Evolutionary conservation across 345 rosid species (phyloP), one percentile per base, ranked within the genome.

Genomic region (Zanthoxylum bungeanum): DNA sequence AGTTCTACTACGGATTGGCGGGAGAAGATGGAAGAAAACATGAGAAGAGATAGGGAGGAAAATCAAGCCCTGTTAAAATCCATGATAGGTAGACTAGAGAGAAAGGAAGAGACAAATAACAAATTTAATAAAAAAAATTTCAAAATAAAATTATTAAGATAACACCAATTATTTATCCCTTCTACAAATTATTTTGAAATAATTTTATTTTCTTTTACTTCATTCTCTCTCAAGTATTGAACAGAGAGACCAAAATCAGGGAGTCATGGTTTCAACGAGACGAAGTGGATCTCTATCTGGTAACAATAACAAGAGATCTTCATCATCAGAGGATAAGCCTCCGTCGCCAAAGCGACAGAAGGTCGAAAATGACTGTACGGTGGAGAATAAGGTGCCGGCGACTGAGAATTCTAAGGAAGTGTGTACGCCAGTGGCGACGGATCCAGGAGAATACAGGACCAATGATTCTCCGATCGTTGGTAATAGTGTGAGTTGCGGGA

Each of bases 261-360:
- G n/a, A n/a, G n/a, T n/a, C n/a, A n/a, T n/a, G n/a, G n/a, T n/a
- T n/a, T n/a, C n/a, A n/a, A n/a, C n/a, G n/a, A n/a, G n/a, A n/a
- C n/a, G n/a, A n/a, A n/a, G n/a, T n/a, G n/a, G n/a, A n/a, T n/a
- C n/a, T n/a, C n/a, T n/a, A n/a, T n/a, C n/a, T n/a, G n/a, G n/a
- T n/a, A n/a, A n/a, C n/a, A n/a, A n/a, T n/a, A n/a, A n/a, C n/a
- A n/a, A n/a, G n/a, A n/a, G n/a, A n/a, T n/a, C n/a, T n/a, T n/a
- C n/a, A n/a, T n/a, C n/a, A n/a, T n/a, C n/a, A n/a, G n/a, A n/a
- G n/a, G n/a, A n/a, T n/a, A n/a, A n/a, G n/a, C n/a, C n/a, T n/a
- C n/a, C n/a, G n/a, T n/a, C n/a, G n/a, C n/a, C n/a, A n/a, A 88
- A 88, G 69, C 90, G 85, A 66, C 93, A 71, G 66, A 93, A 93